Conservation (phyloP, 345 rosid species). For the Nasturtium officinale region DNA sequence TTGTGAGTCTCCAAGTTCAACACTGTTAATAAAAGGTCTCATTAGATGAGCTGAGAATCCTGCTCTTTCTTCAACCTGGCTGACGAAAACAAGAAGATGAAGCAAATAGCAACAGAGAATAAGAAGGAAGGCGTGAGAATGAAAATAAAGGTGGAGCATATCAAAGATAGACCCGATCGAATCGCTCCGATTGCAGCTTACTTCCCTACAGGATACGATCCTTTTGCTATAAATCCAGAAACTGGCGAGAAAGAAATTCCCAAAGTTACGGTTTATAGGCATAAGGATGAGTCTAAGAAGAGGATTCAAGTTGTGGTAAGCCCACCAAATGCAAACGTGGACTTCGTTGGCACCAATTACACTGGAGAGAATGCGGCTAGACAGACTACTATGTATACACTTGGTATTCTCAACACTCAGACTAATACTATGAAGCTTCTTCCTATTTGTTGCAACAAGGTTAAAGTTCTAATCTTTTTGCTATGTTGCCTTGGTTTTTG, state of each 20-base stretch:
- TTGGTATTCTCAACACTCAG: conserved; percentile 76
- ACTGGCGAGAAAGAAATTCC: conserved; percentile 29
- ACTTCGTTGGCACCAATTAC: conserved; percentile 73
- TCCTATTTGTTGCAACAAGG: conserved; percentile 85
- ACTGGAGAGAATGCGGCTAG: conserved; percentile 65
- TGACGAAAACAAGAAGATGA: not conserved
- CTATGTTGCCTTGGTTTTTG: not conserved
- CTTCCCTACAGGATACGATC: conserved; percentile 74
- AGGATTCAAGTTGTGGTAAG: conserved; percentile 75
- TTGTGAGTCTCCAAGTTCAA: not conserved
- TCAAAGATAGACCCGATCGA: conserved; percentile 47
- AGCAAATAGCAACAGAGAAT: conserved; percentile 12
- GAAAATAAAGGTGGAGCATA: conserved; percentile 46
- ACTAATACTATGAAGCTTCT: conserved; percentile 59
- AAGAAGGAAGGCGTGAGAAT: conserved; percentile 15
- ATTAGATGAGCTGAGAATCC: not conserved
- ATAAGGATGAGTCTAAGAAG: conserved; percentile 45
- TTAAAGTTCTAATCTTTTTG: conserved; percentile 6
- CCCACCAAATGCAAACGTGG: conserved; percentile 58
- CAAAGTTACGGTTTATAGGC: conserved; percentile 51
- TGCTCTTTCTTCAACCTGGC: not conserved
- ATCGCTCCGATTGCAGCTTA: conserved; percentile 70
- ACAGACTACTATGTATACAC: conserved; percentile 62
- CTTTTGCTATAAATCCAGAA: conserved; percentile 21
- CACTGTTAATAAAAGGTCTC: not conserved